Conservation (phyloP, 805 yeast genomes). For the Pichia membranifaciens region DNA sequence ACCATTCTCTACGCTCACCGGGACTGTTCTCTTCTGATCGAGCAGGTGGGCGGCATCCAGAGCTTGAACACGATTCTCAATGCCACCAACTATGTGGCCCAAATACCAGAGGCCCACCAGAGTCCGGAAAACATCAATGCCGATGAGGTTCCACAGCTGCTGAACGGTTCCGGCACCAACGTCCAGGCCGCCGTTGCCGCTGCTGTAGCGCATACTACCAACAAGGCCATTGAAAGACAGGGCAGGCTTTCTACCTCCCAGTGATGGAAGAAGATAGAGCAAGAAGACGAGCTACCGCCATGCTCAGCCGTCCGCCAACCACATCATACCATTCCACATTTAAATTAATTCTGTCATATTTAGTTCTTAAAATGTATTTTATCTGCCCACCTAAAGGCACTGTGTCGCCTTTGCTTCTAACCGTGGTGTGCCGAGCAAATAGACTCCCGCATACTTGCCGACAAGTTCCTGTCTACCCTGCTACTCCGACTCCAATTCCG, state of each 20-base stretch:
- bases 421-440: no score
- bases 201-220: constrained; percentile 25
- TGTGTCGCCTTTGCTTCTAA: no score
- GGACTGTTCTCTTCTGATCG: constrained; percentile 39
- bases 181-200: constrained; percentile 25
- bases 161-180: constrained; percentile 11
- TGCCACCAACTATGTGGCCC: constrained; percentile 26
- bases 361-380: no score
- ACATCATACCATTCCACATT: background rate
- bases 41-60: constrained; percentile 42
- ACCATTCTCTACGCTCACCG: constrained; percentile 45
- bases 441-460: no score
- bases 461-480: no score
- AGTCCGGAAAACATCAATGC: constrained; percentile 3
- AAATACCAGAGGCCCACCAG: constrained; percentile 15
- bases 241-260: constrained; percentile 4
- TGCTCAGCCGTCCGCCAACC: no score
- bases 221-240: constrained; percentile 20
- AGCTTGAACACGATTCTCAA: constrained; percentile 38
- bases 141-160: constrained; percentile 12
- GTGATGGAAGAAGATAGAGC: no score
- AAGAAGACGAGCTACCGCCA: no score
- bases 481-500: no score
- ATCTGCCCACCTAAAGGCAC: no score
- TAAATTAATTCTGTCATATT: no score